Evolutionary conservation across 2,329 filamentous ascomycete species (phyloP).

Genomic region (Ophiostoma piceae): DNA sequence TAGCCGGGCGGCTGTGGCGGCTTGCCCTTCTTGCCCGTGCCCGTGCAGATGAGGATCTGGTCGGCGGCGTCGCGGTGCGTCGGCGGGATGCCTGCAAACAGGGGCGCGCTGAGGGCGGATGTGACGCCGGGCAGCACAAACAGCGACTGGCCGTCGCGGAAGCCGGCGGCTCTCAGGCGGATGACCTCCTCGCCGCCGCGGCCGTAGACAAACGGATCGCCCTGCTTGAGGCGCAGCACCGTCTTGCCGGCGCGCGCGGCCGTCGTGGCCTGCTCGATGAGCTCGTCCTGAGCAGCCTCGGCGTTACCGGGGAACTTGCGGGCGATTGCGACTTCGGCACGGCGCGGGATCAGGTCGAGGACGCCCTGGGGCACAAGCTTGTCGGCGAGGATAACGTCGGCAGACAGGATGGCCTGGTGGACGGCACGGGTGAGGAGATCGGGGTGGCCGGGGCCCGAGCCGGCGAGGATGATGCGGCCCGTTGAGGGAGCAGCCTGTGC

Average conservation of each 20-base stretch:
- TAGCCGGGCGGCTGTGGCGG: conserved; percentile 77
- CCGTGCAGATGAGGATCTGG: conserved; percentile 92
- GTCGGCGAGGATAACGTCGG: conserved; percentile 77
- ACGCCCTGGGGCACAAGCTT: conserved; percentile 82
- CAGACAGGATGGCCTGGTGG: conserved; percentile 66
- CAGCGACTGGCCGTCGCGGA: conserved; percentile 43
- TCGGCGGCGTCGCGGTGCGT: conserved; percentile 89
- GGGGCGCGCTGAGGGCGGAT: conserved; percentile 75
- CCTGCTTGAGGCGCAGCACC: conserved; percentile 89
- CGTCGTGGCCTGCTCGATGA: conserved; percentile 70
- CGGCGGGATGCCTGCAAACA: conserved; percentile 81
- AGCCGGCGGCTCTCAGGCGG: conserved; percentile 71
- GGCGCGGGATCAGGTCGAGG: conserved; percentile 81
- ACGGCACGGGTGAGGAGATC: conserved; percentile 83
- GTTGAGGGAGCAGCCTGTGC: conserved; percentile 4
- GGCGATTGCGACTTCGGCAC: conserved; percentile 84
- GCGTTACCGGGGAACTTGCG: conserved; percentile 98
- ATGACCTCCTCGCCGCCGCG: conserved; percentile 87
- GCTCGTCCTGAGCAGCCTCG: conserved; percentile 85
- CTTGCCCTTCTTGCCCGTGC: conserved; percentile 85
- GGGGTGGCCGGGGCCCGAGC: conserved; percentile 87
- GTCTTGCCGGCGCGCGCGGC: conserved; percentile 62
- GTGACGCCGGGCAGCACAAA: conserved; percentile 85
- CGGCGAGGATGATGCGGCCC: conserved; percentile 80
- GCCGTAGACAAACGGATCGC: conserved; percentile 94